Evolutionary conservation across 2,329 filamentous ascomycete species (phyloP).

Genomic region (Lachnellula subtilissima): DNA sequence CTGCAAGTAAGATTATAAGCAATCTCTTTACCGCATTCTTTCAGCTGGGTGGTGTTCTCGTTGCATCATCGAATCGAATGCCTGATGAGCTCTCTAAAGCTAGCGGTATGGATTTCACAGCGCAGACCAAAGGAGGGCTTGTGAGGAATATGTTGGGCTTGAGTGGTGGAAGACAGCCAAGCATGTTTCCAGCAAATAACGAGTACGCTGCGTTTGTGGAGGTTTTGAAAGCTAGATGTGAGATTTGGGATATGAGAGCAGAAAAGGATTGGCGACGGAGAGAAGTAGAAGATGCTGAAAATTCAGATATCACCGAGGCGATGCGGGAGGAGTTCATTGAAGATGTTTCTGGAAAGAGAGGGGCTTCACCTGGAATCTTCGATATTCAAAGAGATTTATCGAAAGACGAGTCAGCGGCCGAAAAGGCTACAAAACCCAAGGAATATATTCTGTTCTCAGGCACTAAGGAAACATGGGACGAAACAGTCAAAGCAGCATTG

Average conservation of each 20-base stretch:
- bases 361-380: not conserved
- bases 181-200: slow-evolving; percentile 51
- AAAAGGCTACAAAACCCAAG: slow-evolving; percentile 13
- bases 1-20: slow-evolving; percentile 72
- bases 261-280: slow-evolving; percentile 64
- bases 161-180: slow-evolving; percentile 29
- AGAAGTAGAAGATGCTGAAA: slow-evolving; percentile 37
- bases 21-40: slow-evolving; percentile 77
- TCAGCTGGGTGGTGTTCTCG: slow-evolving; percentile 72
- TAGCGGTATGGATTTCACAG: slow-evolving; percentile 61
- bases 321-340: slow-evolving; percentile 32
- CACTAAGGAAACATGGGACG: slow-evolving; percentile 23
- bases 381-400: not conserved
- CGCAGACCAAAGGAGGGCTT: slow-evolving; percentile 47
- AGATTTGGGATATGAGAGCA: slow-evolving; percentile 81
- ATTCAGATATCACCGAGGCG: slow-evolving; percentile 25
- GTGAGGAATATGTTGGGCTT: slow-evolving; percentile 45
- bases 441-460: slow-evolving; percentile 25
- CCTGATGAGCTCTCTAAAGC: slow-evolving; percentile 76
- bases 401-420: not conserved
- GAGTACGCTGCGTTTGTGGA: slow-evolving; percentile 75
- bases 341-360: slow-evolving; percentile 11
- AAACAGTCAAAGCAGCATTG: slow-evolving; percentile 18
- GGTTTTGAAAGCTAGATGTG: slow-evolving; percentile 70
- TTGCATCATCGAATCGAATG: slow-evolving; percentile 79